Base-by-base conservation (phyloP, 2,329 filamentous ascomycete genomes). In the Talaromyces verruculosus region DNA sequence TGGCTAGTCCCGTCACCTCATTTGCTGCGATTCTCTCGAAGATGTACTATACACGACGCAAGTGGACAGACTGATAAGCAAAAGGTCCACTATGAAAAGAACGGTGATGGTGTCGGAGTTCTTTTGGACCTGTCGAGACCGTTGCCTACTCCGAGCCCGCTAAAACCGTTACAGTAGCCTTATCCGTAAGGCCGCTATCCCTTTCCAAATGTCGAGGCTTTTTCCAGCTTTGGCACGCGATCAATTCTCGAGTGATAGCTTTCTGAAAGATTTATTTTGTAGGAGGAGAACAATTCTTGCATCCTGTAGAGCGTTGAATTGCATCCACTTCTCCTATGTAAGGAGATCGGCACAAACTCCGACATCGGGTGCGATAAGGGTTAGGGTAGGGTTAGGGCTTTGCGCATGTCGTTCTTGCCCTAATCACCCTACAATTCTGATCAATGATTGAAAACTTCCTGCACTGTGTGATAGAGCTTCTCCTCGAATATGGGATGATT, bases 31-130 rank as follows among this genome's bases (percentile, higher is more conserved):
- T 33, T 47, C 28, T 47, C 37, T 30, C 22, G 19, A 28, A 17
- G 13, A 59, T 59, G 19, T 1, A 35, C 19, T 33, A 19, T n/a
- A 28, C 35, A 43, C 41, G 22, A 61, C 15, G 22, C 58, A 28
- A 61, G 58, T 37, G 53, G 53, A 37, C n/a, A 37, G n/a, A 7
- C 33, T 39, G 53, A 57, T 57, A 37, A 57, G 33, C 19, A 25
- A 15, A 37, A 22, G 19, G 33, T 57, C 53, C 53, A 39, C 53
- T 25, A 37, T 22, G 53, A 37, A 57, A 57, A 35, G 51, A 39
- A 37, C 53, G 30, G 53, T 37, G 33, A 57, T 25, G 53, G 11
- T 2, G 33, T n/a, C 53, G 53, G 53, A 39, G 53, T 57, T 37
- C 53, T 39, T 30, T 57, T 39, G n/a, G 30, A 35, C 17, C 7